Percentiles rank a stretch among this genome's conserved stretches.
Conservation (phyloP, 352 stramenopile species). For the Globisporangium cederbergense region DNA sequence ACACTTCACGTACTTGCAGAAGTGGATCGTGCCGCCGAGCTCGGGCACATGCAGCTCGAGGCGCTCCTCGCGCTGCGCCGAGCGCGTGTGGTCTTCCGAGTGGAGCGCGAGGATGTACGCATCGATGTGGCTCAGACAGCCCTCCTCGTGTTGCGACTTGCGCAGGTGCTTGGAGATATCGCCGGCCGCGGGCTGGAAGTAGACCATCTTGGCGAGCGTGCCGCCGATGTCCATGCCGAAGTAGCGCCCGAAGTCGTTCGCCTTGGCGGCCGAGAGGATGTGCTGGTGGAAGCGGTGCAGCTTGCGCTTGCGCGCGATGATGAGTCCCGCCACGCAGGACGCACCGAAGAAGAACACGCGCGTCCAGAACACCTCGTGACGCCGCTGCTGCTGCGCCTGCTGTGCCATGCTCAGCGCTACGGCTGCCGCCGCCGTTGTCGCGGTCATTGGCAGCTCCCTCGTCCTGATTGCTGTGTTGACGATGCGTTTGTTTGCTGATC, state of each 20-base stretch:
- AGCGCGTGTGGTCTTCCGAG: slow-evolving; percentile 29
- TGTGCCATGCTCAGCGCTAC: neutral
- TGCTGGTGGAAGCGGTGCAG: slow-evolving; percentile 67
- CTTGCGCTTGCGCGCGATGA: slow-evolving; percentile 66
- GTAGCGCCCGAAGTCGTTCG: slow-evolving; percentile 58
- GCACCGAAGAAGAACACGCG: slow-evolving; percentile 69
- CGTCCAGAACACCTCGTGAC: slow-evolving; percentile 58
- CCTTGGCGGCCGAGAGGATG: slow-evolving; percentile 60
- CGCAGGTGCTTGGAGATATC: slow-evolving; percentile 19
- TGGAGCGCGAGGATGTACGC: slow-evolving; percentile 45
- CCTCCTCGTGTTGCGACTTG: slow-evolving; percentile 32
- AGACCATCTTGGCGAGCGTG: slow-evolving; percentile 91
- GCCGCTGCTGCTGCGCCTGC: slow-evolving; percentile 15
- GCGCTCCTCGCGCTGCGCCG: slow-evolving; percentile 50
- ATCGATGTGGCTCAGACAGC: slow-evolving; percentile 53
- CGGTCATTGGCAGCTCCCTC: neutral
- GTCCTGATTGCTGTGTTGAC: neutral
- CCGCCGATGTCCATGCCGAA: slow-evolving; percentile 94
- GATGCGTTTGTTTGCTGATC: neutral
- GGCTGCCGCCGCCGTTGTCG: neutral
- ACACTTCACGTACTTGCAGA: slow-evolving; percentile 56
- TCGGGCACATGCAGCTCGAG: slow-evolving; percentile 70
- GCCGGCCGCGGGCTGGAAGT: slow-evolving; percentile 79
- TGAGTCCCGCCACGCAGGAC: slow-evolving; percentile 60
- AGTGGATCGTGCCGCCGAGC: slow-evolving; percentile 93